These are phyloP conservation scores for Colletotrichum caudatum DNA, from an alignment of 2,329 filamentous ascomycete species.

Conservation along the genomic window DNA sequence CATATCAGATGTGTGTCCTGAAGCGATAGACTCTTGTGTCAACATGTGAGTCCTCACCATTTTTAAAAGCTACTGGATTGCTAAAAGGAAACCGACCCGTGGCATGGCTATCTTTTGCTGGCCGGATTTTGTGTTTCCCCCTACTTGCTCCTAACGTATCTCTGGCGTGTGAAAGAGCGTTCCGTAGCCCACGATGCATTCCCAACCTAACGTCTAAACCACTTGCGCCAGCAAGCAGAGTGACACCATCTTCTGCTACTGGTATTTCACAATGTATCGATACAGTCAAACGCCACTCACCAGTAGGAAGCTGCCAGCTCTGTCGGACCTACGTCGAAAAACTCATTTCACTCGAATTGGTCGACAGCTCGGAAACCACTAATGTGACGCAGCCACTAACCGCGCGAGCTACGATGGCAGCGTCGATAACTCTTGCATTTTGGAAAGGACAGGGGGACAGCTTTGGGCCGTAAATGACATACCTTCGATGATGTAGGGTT, in stretches of 20 bases:
- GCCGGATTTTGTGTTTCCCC: conserved; percentile 65
- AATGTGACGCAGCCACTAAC: not conserved
- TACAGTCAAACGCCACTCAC: not conserved
- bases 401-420: too few relatives aligned
- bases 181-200: conserved; percentile 5
- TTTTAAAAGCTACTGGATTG: too few relatives aligned
- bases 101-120: conserved; percentile 62
- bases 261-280: conserved; percentile 25
- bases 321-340: conserved; percentile 9
- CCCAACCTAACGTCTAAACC: not conserved
- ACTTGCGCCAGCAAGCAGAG: conserved; percentile 1
- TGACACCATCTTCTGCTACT: conserved; percentile 11
- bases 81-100: not conserved
- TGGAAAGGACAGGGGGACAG: not conserved
- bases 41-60: conserved; percentile 55
- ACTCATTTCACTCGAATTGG: conserved; percentile 2
- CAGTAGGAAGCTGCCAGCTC: fast-evolving
- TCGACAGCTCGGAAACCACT: not conserved
- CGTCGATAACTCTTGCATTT: too few relatives aligned
- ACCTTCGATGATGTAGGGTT: not conserved
- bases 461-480: not conserved
- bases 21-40: conserved; percentile 58
- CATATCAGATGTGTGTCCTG: conserved; percentile 65
- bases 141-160: not conserved
- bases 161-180: not conserved